Conservation (phyloP, 2,329 filamentous ascomycete genomes). For the Diaporthe citrichinensis region DNA sequence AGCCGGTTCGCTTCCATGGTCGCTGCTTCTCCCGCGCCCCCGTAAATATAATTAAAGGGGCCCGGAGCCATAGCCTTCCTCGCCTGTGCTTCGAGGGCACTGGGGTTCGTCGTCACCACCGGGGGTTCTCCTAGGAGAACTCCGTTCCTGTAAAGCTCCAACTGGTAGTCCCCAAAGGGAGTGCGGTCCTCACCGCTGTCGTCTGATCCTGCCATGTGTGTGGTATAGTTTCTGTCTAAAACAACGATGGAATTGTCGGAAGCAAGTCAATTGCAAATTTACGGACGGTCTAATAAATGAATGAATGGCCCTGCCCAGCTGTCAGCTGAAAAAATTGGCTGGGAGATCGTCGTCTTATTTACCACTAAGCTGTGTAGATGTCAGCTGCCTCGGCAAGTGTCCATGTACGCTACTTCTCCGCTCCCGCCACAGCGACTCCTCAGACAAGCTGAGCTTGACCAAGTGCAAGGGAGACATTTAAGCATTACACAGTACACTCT, state of each 20-base stretch:
- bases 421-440: neutral
- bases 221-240: neutral
- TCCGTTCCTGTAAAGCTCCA: constrained; percentile 64
- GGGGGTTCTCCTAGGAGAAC: constrained; percentile 63
- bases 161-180: constrained; percentile 48
- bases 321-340: neutral
- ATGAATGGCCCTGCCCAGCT: neutral
- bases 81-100: constrained; percentile 69
- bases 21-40: constrained; percentile 72
- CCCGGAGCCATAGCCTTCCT: constrained; percentile 60
- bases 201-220: constrained; percentile 29
- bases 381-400: constrained; percentile 27
- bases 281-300: neutral
- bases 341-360: neutral
- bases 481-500: neutral
- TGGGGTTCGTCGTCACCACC: constrained; percentile 71
- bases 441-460: neutral
- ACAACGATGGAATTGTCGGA: neutral
- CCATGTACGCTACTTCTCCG: neutral
- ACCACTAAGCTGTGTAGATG: neutral
- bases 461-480: neutral
- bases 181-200: constrained; percentile 28
- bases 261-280: neutral
- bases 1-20: constrained; percentile 73
- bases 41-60: constrained; percentile 72